Conservation (phyloP, 2,329 filamentous ascomycete species). For the Colletotrichum australisinense region DNA sequence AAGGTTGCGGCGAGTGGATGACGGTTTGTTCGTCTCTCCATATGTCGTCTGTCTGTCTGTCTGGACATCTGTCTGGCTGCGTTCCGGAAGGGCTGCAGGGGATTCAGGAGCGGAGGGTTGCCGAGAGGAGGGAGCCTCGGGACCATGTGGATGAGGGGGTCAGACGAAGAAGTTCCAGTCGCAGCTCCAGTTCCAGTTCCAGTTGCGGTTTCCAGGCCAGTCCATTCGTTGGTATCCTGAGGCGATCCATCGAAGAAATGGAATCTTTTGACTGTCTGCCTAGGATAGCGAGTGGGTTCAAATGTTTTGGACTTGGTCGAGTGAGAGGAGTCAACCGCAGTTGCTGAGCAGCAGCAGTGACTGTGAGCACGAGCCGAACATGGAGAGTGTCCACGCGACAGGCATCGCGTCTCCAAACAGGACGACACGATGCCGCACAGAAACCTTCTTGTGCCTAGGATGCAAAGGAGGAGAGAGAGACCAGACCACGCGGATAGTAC, state of each 20-base stretch:
- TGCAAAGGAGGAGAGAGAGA: constrained; percentile 5
- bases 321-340: constrained; percentile 3
- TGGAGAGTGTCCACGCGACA: constrained; percentile 17
- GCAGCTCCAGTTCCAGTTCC: constrained; percentile 2
- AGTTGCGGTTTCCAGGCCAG: constrained; percentile 27
- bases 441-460: constrained; percentile 11
- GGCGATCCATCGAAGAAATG: constrained; percentile 21
- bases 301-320: constrained; percentile 9
- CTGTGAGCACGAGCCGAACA: neutral
- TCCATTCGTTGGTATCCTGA: constrained; percentile 11
- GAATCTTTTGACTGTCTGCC: constrained; percentile 11
- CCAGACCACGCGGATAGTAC: constrained; percentile 4
- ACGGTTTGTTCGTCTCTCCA: neutral
- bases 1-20: constrained; percentile 7
- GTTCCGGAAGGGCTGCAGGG: constrained; percentile 29
- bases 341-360: neutral
- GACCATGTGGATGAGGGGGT: constrained; percentile 26
- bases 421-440: constrained; percentile 14
- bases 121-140: constrained; percentile 30
- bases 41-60: constrained; percentile 14
- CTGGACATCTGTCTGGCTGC: neutral
- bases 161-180: constrained; percentile 32
- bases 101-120: constrained; percentile 26
- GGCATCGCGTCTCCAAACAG: constrained; percentile 12
- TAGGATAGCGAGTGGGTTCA: constrained; percentile 20